phyloP scores from a whole-genome alignment of 305 asterid species.

The Galium porrigens region DNA sequence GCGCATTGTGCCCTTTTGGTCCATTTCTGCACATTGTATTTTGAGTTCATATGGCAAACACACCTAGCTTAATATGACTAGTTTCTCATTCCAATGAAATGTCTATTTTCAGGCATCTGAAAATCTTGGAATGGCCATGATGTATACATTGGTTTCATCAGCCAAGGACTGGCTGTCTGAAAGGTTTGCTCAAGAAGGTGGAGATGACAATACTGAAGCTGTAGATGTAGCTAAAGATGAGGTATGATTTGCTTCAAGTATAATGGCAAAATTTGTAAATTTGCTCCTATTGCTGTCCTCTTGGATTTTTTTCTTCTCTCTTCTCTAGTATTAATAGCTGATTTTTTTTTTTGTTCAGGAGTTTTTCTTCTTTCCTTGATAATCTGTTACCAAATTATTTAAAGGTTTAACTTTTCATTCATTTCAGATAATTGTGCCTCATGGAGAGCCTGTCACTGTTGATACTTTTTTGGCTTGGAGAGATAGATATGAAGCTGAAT shows the following conservation, averaged over 20 bases:
- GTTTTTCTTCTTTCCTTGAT: neutral
- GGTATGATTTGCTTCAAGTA: constrained; percentile 23
- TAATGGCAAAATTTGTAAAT: neutral
- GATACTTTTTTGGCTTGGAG: constrained; percentile 95
- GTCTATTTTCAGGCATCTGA: constrained; percentile 49
- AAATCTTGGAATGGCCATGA: constrained; percentile 95
- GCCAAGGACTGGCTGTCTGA: constrained; percentile 98
- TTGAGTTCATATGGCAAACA: neutral
- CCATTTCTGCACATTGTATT: neutral
- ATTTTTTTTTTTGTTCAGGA: neutral
- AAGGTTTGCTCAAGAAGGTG: constrained; percentile 60
- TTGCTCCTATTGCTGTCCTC: neutral
- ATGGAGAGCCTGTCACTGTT: constrained; percentile 92
- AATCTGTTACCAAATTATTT: neutral
- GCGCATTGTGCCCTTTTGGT: neutral
- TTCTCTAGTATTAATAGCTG: neutral
- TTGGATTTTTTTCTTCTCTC: neutral
- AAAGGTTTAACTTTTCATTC: constrained; percentile 8
- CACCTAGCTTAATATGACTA: neutral
- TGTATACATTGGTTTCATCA: constrained; percentile 76
- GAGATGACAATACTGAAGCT: constrained; percentile 34
- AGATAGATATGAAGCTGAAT: constrained; percentile 91
- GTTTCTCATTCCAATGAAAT: neutral
- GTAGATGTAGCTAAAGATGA: constrained; percentile 66
- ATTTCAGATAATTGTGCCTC: constrained; percentile 74